Evolutionary conservation across 176 grass and related monocot species (phyloP).

Genomic region (Calamus simplicifolius): DNA sequence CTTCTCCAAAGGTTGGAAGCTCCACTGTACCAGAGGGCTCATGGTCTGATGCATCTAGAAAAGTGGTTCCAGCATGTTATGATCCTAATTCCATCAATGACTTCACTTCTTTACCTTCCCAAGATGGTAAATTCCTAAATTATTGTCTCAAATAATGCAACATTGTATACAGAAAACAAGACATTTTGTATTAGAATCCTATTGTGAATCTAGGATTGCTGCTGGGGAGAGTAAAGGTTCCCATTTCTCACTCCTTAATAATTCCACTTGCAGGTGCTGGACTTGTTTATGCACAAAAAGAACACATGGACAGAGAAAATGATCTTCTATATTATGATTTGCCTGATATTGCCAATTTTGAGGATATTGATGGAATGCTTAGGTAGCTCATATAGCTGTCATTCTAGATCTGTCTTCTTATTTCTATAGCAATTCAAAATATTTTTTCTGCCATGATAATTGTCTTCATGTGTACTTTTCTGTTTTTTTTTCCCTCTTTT

Average conservation of each 20-base stretch:
- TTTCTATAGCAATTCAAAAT: neutral
- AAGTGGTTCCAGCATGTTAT: neutral
- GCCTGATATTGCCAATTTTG: conserved; percentile 29
- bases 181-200: conserved; percentile 5
- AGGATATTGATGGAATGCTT: conserved; percentile 27
- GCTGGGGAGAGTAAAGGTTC: neutral
- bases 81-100: neutral
- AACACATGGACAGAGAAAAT: conserved; percentile 16
- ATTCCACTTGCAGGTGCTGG: neutral
- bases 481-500: conserved; percentile 2
- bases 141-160: conserved; percentile 3
- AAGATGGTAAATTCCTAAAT: neutral
- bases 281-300: neutral
- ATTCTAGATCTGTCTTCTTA: neutral
- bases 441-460: neutral
- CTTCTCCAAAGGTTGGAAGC: neutral
- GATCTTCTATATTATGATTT: conserved; percentile 26
- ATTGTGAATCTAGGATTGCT: neutral
- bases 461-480: neutral
- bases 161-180: conserved; percentile 2
- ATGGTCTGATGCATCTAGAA: neutral
- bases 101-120: neutral
- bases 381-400: conserved; percentile 25
- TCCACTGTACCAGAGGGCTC: neutral
- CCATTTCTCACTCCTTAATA: conserved; percentile 7